phyloP scores from a whole-genome alignment of 2,329 filamentous ascomycete genomes.

The Hypoxylon sp. region DNA sequence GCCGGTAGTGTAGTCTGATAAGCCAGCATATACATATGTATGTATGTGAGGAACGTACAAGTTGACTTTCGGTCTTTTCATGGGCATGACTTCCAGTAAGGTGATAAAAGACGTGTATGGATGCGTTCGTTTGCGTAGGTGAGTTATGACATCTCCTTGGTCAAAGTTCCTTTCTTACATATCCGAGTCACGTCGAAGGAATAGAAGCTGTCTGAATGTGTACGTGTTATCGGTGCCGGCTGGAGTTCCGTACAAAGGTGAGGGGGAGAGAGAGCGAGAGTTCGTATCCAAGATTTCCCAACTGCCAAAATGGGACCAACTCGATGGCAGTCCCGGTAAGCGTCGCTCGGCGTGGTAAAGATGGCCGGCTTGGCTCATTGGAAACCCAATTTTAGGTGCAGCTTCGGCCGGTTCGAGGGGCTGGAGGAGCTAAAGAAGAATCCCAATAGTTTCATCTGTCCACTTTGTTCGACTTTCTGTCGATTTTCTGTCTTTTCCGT shows the following conservation, averaged over 20 bases:
- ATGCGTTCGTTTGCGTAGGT: too few relatives aligned
- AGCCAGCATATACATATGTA: not conserved
- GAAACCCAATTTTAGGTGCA: constrained; percentile 25
- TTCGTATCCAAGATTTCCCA: constrained; percentile 36
- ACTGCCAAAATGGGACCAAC: constrained; percentile 25
- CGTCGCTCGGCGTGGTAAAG: too few relatives aligned
- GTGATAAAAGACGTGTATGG: too few relatives aligned
- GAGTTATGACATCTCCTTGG: too few relatives aligned
- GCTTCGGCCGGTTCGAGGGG: too few relatives aligned
- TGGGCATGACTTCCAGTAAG: too few relatives aligned
- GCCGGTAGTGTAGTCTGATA: constrained; percentile 15
- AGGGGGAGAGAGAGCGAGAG: too few relatives aligned
- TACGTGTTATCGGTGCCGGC: not conserved
- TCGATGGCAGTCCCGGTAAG: constrained; percentile 23
- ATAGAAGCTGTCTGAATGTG: too few relatives aligned
- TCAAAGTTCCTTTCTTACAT: too few relatives aligned
- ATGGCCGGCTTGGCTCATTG: constrained; percentile 12
- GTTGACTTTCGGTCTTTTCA: not conserved
- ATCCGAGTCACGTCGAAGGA: too few relatives aligned
- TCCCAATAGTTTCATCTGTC: constrained; percentile 24
- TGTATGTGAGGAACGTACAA: not conserved
- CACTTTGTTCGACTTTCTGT: constrained; percentile 14
- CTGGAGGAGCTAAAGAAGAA: constrained; percentile 11
- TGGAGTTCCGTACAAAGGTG: not conserved
- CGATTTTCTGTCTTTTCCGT: too few relatives aligned